Base-by-base conservation (phyloP, 2,329 filamentous ascomycete genomes). In the Clarireedia paspali region DNA sequence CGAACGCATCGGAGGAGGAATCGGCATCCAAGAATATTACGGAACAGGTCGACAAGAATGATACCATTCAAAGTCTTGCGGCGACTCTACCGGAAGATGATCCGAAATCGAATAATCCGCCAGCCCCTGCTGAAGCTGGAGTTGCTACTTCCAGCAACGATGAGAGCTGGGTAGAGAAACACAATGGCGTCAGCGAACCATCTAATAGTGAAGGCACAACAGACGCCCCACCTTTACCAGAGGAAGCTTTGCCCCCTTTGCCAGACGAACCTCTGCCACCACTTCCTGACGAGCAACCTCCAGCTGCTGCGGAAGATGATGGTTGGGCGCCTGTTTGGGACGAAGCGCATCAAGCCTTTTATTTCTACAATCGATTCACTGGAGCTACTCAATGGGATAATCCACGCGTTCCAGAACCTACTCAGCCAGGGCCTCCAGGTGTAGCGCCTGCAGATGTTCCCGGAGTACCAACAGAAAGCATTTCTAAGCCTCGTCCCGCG, bases 301-400 rank as follows among this genome's bases (percentile, higher is more conserved):
- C 76, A 44, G 68, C 70, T 27, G 67, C 66, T 60, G 59, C 61
- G 44, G 81, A 86, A 69, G 81, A 85, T 58, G 83, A 86, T 64
- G 91, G 91, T 57, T 96, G 91, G 91, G 84, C 88, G 57, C 84
- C 83, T 38, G 77, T 88, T 57, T 95, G 88, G 88, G 89, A 95
- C 64, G 72, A 79, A 24, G 77, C 70, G 51, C 77, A 80, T 1
- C 79, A 85, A 61, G 79, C 83, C 4, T 95, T 84, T 74, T 95
- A 90, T 73, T 96, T 95, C 73, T 84, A 85, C 76, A 96, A 95
- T 70, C 83, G 85, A 63, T 85, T 88, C 70, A 94, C 88, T 4
- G 79, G 82, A 38, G 74, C 80, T 57, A 83, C 83, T 53, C 90
- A 94, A 67, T 94, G 90, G 87, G 87, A 92, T 38, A 96, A 96